Evolutionary conservation across 1,139 yeast genomes (phyloP), one percentile per base, ranked within the genome.

Genomic region (Kurtzmaniella quercitrusa): DNA sequence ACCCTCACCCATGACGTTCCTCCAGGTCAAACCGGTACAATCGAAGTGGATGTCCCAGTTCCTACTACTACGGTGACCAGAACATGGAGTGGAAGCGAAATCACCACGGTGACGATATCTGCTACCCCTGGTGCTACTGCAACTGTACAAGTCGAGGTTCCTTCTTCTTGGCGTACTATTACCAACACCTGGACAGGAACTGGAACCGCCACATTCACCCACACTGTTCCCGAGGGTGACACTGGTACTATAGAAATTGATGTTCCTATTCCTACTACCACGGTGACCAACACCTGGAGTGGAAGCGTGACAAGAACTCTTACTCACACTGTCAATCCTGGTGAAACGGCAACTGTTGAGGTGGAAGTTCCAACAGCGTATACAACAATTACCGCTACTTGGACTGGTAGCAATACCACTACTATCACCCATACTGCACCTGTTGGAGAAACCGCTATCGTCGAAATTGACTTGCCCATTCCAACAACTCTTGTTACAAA

Each of bases 1-100:
- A 44, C 46, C 33, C 38, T 38, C 18, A 40, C 42, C 18, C 38
- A 25, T 3, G 14, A 24, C 15, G 46, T 33, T 37, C 14, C 44
- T 11, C 8, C 15, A 12, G 46, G 48, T n/a, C 51, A 47, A 9
- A 56, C 59, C 3, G 49, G 45, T 15, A 56, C 58, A 1, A 50
- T 50, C n/a, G 42, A 48, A 38, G 46, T 50, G 15, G 51, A 52
- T 12, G 49, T 47, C 19, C 57, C 60, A 24, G 50, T 34, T n/a
- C 48, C 50, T 17, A 48, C 50, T 7, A 41, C 43, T 8, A 52
- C 59, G 5, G 21, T 42, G 9, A 57, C 58, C 9, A 11, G 41
- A 8, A 44, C 52, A 2, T 52, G 55, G 51, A 40, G 47, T n/a
- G 51, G 50, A 4, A 24, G 42, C 2, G 31, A 6, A 2, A 46